Evolutionary conservation across 352 stramenopile species (phyloP), one percentile per base, ranked within the genome.

Genomic region (Pythium brachiatum): DNA sequence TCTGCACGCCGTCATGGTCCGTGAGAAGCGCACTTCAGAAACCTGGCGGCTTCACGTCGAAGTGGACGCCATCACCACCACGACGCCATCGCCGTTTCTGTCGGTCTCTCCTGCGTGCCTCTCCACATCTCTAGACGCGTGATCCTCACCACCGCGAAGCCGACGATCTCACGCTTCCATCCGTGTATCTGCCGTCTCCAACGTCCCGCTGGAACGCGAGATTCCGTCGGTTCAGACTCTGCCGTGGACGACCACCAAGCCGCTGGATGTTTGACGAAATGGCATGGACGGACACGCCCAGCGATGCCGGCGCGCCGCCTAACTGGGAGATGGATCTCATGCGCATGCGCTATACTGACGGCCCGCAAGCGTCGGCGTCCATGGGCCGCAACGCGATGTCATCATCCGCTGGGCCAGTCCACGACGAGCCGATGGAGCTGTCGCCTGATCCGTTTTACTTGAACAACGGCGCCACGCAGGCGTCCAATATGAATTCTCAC

Each of bases 1-100:
- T 69, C 57, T 69, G 62, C 62, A 69, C 62, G 62, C 36, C 53
- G 48, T 58, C 60, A 67, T 41, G 34, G 9, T 29, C 44, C 60
- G 60, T 62, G 61, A 69, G 57, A 53, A 63, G 54, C 47, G 53
- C 62, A 69, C 62, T 69, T 69, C 62, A 69, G 62, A 69, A 69
- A 64, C 41, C 31, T 38, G 50, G 50, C 50, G 29, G 50, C 59
- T 62, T 56, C 53, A 62, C 61, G 46, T 68, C 61, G 61, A 68
- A 68, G 61, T 68, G 32, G 44, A 18, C 48, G 31, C 15, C 31
- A 29, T 29, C 29, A n/a, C 13, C 25, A 38, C 18, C 34, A 39
- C 36, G 32, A 36, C 34, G 7, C 16, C 29, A 1, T 13, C 50
- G 16, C 12, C 29, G 7, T 18, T 15, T 2, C n/a, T 56, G 12